Evolutionary conservation across 176 grass and related monocot species (phyloP).

Genomic region (Zoysia japonica): DNA sequence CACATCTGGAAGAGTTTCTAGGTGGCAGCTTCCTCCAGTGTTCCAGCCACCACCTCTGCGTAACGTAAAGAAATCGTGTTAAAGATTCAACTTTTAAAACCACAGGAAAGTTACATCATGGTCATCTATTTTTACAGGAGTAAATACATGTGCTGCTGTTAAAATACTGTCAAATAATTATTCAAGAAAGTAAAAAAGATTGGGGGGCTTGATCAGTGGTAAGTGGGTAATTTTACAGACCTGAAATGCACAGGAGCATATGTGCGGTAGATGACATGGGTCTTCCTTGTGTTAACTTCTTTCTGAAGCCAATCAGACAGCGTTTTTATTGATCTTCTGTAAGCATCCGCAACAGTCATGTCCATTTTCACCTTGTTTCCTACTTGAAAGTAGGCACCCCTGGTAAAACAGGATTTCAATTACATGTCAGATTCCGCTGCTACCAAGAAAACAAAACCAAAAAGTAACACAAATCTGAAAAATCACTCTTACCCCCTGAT

Average conservation of each 20-base stretch:
- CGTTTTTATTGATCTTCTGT: conserved; percentile 62
- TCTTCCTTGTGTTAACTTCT: conserved; percentile 81
- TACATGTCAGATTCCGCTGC: neutral
- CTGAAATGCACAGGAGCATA: conserved; percentile 98
- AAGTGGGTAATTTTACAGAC: conserved; percentile 42
- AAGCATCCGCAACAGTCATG: conserved; percentile 74
- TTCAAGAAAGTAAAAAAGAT: conserved; percentile 24
- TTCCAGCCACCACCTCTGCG: conserved; percentile 75
- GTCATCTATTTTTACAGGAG: too few species aligned
- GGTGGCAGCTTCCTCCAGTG: conserved; percentile 73
- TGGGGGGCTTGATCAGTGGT: neutral
- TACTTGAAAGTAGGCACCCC: conserved; percentile 85
- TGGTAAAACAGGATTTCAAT: conserved; percentile 8
- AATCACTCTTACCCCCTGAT: conserved; percentile 56
- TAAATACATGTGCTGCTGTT: too few species aligned
- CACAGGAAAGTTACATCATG: too few species aligned
- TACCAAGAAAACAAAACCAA: too few species aligned
- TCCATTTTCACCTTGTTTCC: conserved; percentile 76
- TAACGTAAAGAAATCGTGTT: conserved; percentile 5
- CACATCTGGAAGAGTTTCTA: conserved; percentile 68
- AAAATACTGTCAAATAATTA: conserved; percentile 14
- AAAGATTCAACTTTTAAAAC: neutral
- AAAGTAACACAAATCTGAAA: neutral
- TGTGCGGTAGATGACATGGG: conserved; percentile 82
- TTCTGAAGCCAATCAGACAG: conserved; percentile 71